phyloP scores from a whole-genome alignment of 2,329 filamentous ascomycete species.

The Rutstroemia sp. region DNA sequence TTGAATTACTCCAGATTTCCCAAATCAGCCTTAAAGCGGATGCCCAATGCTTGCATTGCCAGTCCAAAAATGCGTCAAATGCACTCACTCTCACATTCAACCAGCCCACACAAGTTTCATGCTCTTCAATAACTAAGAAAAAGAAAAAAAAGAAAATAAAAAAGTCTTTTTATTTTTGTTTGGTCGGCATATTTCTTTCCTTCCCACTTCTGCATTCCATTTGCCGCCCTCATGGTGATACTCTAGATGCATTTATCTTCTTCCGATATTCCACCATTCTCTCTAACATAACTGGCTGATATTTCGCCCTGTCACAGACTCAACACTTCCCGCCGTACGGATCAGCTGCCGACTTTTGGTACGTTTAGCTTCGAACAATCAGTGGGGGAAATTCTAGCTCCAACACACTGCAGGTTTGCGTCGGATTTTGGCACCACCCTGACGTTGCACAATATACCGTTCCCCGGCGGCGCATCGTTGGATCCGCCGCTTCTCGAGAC shows the following conservation, averaged over 20 bases:
- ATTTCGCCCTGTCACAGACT: constrained; percentile 23
- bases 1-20: constrained; percentile 27
- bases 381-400: constrained; percentile 20
- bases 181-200: constrained; percentile 19
- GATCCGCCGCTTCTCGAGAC: constrained; percentile 14
- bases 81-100: constrained; percentile 15
- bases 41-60: constrained; percentile 24
- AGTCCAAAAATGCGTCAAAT: constrained; percentile 15
- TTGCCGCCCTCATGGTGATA: constrained; percentile 22
- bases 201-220: constrained; percentile 10
- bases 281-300: constrained; percentile 23
- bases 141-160: background rate
- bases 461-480: constrained; percentile 21
- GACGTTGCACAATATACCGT: constrained; percentile 20
- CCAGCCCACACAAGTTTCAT: constrained; percentile 15
- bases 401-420: constrained; percentile 20
- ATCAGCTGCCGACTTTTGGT: constrained; percentile 27
- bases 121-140: constrained; percentile 4
- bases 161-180: constrained; percentile 14
- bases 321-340: constrained; percentile 19
- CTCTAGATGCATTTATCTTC: constrained; percentile 8
- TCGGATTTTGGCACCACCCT: constrained; percentile 26
- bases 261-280: constrained; percentile 17
- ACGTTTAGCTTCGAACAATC: constrained; percentile 15
- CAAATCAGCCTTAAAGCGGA: constrained; percentile 30